These are phyloP conservation scores for Nakataea oryzae DNA, from an alignment of 2,329 filamentous ascomycete genomes.

Conservation along the genomic window DNA sequence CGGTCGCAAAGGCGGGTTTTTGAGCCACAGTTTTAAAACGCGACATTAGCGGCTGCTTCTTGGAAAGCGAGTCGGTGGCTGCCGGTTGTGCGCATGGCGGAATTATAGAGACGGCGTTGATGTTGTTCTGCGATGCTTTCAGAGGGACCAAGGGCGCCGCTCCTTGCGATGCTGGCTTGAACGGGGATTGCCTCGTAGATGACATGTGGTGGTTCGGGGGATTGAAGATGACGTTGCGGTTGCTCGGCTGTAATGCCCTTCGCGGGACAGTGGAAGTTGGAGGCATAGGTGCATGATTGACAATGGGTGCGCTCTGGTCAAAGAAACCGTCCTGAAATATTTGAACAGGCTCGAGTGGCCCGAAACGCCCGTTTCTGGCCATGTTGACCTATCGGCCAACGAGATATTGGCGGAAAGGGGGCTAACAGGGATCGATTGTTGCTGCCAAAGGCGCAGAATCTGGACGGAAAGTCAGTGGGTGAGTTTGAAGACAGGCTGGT, in stretches of 20 bases:
- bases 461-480: neutral
- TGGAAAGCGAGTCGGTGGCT: conserved; percentile 57
- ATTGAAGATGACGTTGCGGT: conserved; percentile 57
- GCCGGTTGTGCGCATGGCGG: conserved; percentile 46
- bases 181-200: conserved; percentile 53
- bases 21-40: conserved; percentile 47
- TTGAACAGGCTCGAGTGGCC: conserved; percentile 34
- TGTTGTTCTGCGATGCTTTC: conserved; percentile 43
- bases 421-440: too few relatives aligned
- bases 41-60: conserved; percentile 50
- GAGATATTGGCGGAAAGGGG: neutral
- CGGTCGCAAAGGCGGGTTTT: conserved; percentile 35
- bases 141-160: conserved; percentile 47
- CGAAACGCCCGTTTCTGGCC: conserved; percentile 41
- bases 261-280: conserved; percentile 17
- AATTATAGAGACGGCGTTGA: conserved; percentile 58
- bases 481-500: neutral
- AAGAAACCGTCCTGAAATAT: conserved; percentile 43
- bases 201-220: conserved; percentile 38
- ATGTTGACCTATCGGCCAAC: conserved; percentile 29
- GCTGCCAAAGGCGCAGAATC: neutral
- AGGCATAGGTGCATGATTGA: conserved; percentile 39
- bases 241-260: conserved; percentile 36
- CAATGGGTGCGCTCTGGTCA: conserved; percentile 34
- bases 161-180: conserved; percentile 46